Base-by-base conservation (phyloP, 768 basidiomycete species). In the Pholiota conissans region DNA sequence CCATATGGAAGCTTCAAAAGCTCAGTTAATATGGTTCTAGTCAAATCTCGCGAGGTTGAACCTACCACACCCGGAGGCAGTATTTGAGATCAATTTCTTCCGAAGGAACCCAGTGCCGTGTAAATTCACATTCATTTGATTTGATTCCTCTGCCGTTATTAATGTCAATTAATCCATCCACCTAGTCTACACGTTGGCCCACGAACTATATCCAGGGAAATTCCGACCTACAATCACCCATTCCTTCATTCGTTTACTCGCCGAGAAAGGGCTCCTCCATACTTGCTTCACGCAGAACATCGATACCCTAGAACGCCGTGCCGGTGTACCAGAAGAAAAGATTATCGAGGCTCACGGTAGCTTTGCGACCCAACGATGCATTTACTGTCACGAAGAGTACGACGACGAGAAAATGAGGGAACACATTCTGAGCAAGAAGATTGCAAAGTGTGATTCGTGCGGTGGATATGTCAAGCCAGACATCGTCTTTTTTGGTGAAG, bases 331-430 rank as follows among this genome's bases (percentile, higher is more conserved):
- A 0, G 78, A 71, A 0, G 72, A 82, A 29, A 85, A 85, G 68
- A 86, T 98, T 59, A 80, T 98, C 48, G 96, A 98, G 74, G 97
- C 97, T 0, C 97, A 99, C 66, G 97, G 96, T 2, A 95, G 91
- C 63, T 99, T 98, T 63, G 96, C 96, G 0, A 71, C 79, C 1
- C 91, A 96, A 54, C 79, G 84, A 51, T 99, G 97, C 63, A 84
- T 98, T 14, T 76, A 84, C 6, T 99, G 97, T 69, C 61, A 76
- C 45, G 66, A 68, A 2, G 66, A 76, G 0, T 93, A 81, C 60
- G 84, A 86, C 37, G 82, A 81, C 49, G 82, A 81, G 5, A 83
- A 84, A 66, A 93, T 98, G 79, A 83, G 81, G 67, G 70, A 76
- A 14, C 77, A 81, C 5, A 81, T 96, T 29, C 69, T 79, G 56